Conservation (phyloP, 257 asterid species). For the Parsonsia alboflavescens region DNA sequence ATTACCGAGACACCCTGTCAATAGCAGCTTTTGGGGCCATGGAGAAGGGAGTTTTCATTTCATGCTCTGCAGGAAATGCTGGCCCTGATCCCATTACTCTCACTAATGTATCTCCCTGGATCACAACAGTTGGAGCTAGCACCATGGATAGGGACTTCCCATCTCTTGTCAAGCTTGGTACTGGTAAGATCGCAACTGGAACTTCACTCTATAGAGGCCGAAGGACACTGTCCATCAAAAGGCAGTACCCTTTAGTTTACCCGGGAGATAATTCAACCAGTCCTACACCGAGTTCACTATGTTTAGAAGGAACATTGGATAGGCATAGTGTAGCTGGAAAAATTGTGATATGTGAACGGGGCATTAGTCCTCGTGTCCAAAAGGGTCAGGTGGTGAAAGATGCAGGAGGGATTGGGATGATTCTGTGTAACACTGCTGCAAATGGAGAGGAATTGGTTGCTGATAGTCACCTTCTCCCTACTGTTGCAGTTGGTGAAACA, state of each 20-base stretch:
- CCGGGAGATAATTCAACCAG: slow-evolving; percentile 59
- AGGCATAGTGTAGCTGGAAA: slow-evolving; percentile 57
- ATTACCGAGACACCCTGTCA: slow-evolving; percentile 62
- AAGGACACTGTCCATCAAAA: slow-evolving; percentile 29
- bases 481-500: slow-evolving; percentile 71
- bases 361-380: slow-evolving; percentile 82
- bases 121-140: slow-evolving; percentile 85
- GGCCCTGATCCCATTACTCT: slow-evolving; percentile 92
- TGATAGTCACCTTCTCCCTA: slow-evolving; percentile 80
- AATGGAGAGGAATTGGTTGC: slow-evolving; percentile 91
- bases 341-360: slow-evolving; percentile 83
- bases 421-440: slow-evolving; percentile 61
- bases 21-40: slow-evolving; percentile 86
- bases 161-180: slow-evolving; percentile 67
- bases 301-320: slow-evolving; percentile 77
- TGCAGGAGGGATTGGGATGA: slow-evolving; percentile 90
- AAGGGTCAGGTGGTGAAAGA: slow-evolving; percentile 91
- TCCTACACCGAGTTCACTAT: slow-evolving; percentile 74
- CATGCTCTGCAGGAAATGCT: slow-evolving; percentile 90
- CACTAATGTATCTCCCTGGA: slow-evolving; percentile 94
- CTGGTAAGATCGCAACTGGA: slow-evolving; percentile 44
- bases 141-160: slow-evolving; percentile 91
- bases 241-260: slow-evolving; percentile 52
- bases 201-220: slow-evolving; percentile 68
- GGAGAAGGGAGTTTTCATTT: slow-evolving; percentile 81